Percentiles rank a stretch among this genome's conserved stretches.
Evolutionary conservation across 345 rosid species (phyloP).

Genomic region (Boechera retrofracta): DNA sequence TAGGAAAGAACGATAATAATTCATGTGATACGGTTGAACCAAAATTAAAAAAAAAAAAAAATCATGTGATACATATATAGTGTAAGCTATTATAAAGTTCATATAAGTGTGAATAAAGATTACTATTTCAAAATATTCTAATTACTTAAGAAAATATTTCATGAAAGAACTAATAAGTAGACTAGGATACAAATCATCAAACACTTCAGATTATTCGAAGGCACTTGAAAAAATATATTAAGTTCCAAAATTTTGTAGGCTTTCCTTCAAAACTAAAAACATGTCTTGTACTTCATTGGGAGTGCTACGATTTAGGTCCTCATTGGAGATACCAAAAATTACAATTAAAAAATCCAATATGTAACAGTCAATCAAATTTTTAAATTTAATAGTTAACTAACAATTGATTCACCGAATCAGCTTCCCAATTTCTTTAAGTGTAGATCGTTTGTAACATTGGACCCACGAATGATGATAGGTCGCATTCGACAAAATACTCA

Average conservation of each 20-base stretch:
- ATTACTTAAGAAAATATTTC: neutral
- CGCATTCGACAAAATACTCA: constrained; percentile 37
- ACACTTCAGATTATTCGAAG: neutral
- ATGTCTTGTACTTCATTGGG: constrained; percentile 11
- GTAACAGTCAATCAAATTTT: neutral
- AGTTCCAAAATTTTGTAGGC: neutral
- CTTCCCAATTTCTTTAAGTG: constrained; percentile 11
- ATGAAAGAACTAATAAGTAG: neutral
- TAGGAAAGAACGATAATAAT: neutral
- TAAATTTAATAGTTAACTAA: neutral
- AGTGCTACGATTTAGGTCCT: neutral
- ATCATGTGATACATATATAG: neutral
- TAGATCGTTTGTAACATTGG: constrained; percentile 22
- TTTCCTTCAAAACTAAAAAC: neutral
- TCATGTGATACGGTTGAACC: neutral
- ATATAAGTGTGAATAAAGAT: neutral
- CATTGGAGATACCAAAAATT: neutral
- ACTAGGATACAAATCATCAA: neutral
- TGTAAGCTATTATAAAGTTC: neutral
- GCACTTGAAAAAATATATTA: neutral
- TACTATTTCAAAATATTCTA: neutral
- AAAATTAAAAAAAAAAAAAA: neutral
- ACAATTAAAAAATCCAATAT: neutral
- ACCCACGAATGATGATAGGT: constrained; percentile 39
- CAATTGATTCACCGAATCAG: constrained; percentile 30